These are phyloP conservation scores for Plasmodium coatneyi DNA, from an alignment of 169 alveolate genomes.

Conservation along the genomic window DNA sequence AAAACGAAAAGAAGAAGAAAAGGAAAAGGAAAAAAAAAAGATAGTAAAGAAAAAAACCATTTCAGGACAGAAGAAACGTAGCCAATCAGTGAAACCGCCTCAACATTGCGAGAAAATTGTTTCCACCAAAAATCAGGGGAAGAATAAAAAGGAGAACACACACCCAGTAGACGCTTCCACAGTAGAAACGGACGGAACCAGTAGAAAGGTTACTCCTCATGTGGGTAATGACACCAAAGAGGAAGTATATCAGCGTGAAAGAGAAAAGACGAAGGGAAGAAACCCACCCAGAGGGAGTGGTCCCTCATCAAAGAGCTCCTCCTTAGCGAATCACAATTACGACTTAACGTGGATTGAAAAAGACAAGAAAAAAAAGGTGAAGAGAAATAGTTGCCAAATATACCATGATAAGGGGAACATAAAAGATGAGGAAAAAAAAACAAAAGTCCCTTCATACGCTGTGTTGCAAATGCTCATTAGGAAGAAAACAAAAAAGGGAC, in stretches of 20 bases:
- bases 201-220: background rate
- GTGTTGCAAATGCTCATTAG: slow-evolving; percentile 23
- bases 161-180: background rate
- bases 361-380: background rate
- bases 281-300: background rate
- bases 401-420: slow-evolving; percentile 5
- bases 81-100: background rate
- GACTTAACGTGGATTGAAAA: background rate
- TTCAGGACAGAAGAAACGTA: background rate
- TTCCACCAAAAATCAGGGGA: background rate
- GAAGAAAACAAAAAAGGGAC: slow-evolving; percentile 28
- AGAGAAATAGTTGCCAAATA: slow-evolving; percentile 7
- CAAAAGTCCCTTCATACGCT: background rate
- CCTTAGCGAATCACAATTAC: background rate
- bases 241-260: background rate
- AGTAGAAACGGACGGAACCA: background rate
- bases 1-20: background rate
- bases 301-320: background rate
- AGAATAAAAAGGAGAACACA: background rate
- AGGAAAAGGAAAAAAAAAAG: background rate
- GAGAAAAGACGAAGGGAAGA: background rate
- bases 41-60: background rate
- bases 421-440: background rate
- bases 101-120: background rate
- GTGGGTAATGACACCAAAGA: background rate